Evolutionary conservation across 306 rosid species (phyloP).

Genomic region (Lagenaria siceraria): DNA sequence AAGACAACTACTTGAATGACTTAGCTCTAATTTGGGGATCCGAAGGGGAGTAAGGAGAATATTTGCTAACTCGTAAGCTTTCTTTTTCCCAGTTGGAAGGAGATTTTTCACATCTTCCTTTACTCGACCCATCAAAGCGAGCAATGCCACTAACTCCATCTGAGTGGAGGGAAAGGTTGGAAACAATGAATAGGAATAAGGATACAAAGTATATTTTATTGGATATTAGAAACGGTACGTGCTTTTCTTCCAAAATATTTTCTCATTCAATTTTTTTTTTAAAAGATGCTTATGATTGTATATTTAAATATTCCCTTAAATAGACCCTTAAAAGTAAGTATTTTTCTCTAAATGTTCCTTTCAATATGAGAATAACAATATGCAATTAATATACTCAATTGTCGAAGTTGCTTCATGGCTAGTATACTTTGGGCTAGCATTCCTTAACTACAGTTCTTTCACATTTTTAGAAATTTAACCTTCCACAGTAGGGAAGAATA

Average conservation of each 20-base stretch:
- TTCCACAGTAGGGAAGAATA: no score
- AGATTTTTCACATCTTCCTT: constrained; percentile 63
- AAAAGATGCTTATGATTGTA: neutral
- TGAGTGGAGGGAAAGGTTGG: constrained; percentile 62
- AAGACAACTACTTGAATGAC: neutral
- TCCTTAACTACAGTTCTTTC: neutral
- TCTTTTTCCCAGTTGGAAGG: constrained; percentile 52
- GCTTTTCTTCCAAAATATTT: constrained; percentile 1
- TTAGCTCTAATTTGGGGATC: neutral
- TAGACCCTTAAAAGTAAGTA: no score
- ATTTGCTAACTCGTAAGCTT: neutral
- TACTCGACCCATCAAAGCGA: constrained; percentile 69
- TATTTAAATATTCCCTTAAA: neutral
- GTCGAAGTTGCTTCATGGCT: neutral
- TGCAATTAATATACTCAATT: neutral
- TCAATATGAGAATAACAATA: neutral
- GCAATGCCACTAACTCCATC: constrained; percentile 68
- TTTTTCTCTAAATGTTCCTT: neutral
- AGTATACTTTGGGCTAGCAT: neutral
- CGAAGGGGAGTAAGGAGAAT: neutral
- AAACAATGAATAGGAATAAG: constrained; percentile 23
- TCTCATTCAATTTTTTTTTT: neutral
- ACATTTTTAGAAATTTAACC: neutral
- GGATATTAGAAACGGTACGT: constrained; percentile 85
- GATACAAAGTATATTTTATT: constrained; percentile 30